Percentiles rank a stretch among this genome's conserved stretches.
phyloP scores from a whole-genome alignment of 306 rosid genomes.

The Pueraria montana region DNA sequence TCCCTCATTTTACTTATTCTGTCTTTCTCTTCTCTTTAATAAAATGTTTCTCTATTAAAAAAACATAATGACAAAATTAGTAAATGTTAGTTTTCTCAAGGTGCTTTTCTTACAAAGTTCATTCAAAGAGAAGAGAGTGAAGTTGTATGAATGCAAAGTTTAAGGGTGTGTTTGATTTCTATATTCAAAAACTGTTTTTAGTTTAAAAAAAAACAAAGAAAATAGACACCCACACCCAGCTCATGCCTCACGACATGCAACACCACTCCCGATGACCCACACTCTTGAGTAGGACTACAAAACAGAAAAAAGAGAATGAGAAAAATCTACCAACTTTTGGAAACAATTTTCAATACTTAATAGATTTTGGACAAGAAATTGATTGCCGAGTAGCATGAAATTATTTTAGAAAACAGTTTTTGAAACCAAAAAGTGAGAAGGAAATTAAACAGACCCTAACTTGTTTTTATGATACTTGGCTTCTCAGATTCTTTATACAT shows the following conservation, averaged over 20 bases:
- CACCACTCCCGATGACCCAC: not conserved
- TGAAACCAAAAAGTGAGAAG: not conserved
- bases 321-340: not conserved
- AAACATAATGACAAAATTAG: not conserved
- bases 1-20: not conserved
- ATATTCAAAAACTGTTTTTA: not conserved
- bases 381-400: not conserved
- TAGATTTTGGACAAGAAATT: not conserved
- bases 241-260: not conserved
- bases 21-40: not conserved
- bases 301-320: not conserved
- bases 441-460: not conserved
- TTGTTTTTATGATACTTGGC: not conserved
- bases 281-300: not conserved
- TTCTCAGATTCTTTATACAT: not conserved
- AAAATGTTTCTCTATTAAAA: not conserved
- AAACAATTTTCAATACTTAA: not conserved
- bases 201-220: not conserved
- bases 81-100: not conserved
- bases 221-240: not conserved
- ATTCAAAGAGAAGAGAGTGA: not conserved
- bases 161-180: not conserved
- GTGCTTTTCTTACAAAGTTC: conserved; percentile 23
- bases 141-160: not conserved
- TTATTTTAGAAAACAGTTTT: not conserved